Evolutionary conservation across 768 basidiomycete species (phyloP).

Genomic region (Tubosaeta brunneosetosa): DNA sequence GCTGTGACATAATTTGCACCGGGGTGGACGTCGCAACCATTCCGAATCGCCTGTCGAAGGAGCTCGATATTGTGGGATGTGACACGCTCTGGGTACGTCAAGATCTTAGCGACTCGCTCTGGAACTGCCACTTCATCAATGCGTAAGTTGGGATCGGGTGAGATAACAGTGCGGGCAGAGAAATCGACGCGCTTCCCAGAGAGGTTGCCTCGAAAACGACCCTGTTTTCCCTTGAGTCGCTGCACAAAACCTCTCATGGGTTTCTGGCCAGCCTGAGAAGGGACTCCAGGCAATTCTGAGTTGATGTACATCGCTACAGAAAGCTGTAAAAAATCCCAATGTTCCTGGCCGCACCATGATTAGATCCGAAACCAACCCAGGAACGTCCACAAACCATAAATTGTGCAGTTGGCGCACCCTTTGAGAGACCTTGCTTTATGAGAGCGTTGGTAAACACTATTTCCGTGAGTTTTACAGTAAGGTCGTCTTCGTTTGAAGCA

Average conservation of each 20-base stretch:
- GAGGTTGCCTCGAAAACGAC: conserved; percentile 95
- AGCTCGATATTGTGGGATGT: conserved; percentile 83
- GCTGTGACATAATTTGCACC: conserved; percentile 92
- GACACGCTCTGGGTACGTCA: conserved; percentile 96
- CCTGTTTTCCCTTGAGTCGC: conserved; percentile 97
- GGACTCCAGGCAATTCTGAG: conserved; percentile 92
- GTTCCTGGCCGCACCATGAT: conserved; percentile 52
- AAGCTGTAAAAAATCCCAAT: conserved; percentile 97
- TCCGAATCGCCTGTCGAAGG: conserved; percentile 72
- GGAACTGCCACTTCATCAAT: conserved; percentile 99
- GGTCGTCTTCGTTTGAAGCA: conserved; percentile 96
- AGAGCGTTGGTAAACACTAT: conserved; percentile 93
- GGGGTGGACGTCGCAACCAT: conserved; percentile 87
- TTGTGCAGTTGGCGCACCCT: conserved; percentile 82
- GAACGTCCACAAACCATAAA: conserved; percentile 61
- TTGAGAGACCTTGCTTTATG: conserved; percentile 83
- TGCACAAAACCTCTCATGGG: conserved; percentile 98
- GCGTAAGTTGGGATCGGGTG: conserved; percentile 96
- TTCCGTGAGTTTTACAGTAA: conserved; percentile 95
- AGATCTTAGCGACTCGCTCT: conserved; percentile 86
- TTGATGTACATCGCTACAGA: conserved; percentile 98
- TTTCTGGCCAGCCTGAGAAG: conserved; percentile 81
- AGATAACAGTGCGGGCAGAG: conserved; percentile 96
- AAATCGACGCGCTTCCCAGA: conserved; percentile 99
- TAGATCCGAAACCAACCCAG: background rate